These are phyloP conservation scores for Pseudocercospora ulei DNA, from an alignment of 2,329 filamentous ascomycete genomes.

Conservation along the genomic window DNA sequence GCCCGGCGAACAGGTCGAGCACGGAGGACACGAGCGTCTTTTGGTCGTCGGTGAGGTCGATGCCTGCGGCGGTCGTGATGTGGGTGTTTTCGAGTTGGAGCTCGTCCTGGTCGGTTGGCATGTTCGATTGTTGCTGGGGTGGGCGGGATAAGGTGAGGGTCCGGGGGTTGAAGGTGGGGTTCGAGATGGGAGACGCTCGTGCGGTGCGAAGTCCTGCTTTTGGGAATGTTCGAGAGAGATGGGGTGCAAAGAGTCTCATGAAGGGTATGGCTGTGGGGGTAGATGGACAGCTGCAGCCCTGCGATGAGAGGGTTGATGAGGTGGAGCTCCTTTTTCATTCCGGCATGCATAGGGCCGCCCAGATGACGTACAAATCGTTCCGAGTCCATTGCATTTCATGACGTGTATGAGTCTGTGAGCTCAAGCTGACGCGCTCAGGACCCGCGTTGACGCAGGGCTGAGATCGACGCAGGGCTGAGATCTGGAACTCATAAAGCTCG, in stretches of 20 bases:
- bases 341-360: too few species aligned
- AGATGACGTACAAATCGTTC: neutral
- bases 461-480: neutral
- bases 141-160: neutral
- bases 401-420: constrained; percentile 2
- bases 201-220: constrained; percentile 6
- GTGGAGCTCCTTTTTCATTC: too few species aligned
- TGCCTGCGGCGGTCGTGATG: constrained; percentile 45
- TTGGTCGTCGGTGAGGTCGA: constrained; percentile 45
- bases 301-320: neutral
- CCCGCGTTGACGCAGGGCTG: constrained; percentile 1
- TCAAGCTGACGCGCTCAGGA: neutral
- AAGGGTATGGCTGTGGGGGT: too few species aligned
- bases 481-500: too few species aligned
- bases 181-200: neutral
- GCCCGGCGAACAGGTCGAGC: constrained; percentile 54
- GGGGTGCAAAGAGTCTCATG: constrained; percentile 16
- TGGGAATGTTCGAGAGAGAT: constrained; percentile 8
- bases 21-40: constrained; percentile 50
- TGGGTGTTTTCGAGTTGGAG: constrained; percentile 48
- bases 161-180: neutral
- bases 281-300: neutral
- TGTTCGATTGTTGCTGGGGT: constrained; percentile 9
- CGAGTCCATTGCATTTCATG: constrained; percentile 1
- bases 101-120: constrained; percentile 28